phyloP scores from a whole-genome alignment of 495 filamentous ascomycete species.

The Xylaria palmicola region DNA sequence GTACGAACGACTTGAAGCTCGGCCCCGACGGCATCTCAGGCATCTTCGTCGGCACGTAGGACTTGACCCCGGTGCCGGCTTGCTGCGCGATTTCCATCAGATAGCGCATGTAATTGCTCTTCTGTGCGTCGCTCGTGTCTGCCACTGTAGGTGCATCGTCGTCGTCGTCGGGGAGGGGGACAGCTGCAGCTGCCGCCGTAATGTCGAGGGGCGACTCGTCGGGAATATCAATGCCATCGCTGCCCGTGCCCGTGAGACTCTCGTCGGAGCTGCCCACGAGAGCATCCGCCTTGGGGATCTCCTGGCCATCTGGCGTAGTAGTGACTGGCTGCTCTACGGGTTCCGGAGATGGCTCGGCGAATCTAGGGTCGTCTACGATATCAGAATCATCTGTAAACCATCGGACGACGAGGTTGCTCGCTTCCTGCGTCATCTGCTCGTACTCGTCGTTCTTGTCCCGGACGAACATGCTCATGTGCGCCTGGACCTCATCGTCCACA shows the following conservation, averaged over 20 bases:
- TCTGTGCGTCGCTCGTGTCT: slow-evolving; percentile 23
- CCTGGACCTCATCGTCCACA: slow-evolving; percentile 74
- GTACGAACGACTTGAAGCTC: slow-evolving; percentile 30
- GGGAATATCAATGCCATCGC: slow-evolving; percentile 26
- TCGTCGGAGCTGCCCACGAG: slow-evolving; percentile 17
- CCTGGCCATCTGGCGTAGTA: slow-evolving; percentile 39
- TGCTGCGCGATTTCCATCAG: slow-evolving; percentile 47
- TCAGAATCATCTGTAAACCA: slow-evolving; percentile 53
- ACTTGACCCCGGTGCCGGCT: slow-evolving; percentile 37
- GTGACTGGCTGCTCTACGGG: slow-evolving; percentile 28
- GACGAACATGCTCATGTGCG: slow-evolving; percentile 83
- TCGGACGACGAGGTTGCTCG: slow-evolving; percentile 55
- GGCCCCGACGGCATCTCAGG: slow-evolving; percentile 36
- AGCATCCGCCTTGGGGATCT: slow-evolving; percentile 23
- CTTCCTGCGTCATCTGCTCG: slow-evolving; percentile 62
- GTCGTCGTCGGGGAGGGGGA: slow-evolving; percentile 41
- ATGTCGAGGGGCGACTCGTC: slow-evolving; percentile 50
- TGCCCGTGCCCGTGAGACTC: slow-evolving; percentile 4
- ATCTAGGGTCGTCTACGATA: slow-evolving; percentile 43
- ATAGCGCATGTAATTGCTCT: slow-evolving; percentile 43
- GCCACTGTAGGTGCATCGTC: slow-evolving; percentile 14
- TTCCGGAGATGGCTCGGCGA: slow-evolving; percentile 27
- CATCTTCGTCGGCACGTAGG: slow-evolving; percentile 43
- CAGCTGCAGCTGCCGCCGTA: slow-evolving; percentile 42
- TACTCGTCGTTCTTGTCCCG: slow-evolving; percentile 76